Evolutionary conservation across 768 basidiomycete genomes (phyloP).

Genomic region (Tricholoma hemisulphureum): DNA sequence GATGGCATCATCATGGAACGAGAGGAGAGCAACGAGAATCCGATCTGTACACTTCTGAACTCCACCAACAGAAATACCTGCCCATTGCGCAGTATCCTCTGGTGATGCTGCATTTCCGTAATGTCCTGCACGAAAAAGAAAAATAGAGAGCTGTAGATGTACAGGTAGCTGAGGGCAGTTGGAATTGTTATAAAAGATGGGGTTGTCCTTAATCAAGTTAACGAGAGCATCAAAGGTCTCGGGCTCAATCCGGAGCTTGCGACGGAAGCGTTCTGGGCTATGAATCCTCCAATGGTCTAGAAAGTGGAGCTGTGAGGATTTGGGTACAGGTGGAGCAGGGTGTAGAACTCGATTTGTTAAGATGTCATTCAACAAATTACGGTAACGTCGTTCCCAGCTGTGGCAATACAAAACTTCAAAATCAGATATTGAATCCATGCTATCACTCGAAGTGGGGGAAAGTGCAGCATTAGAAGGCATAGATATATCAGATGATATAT

Average conservation of each 20-base stretch:
- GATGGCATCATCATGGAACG: neutral
- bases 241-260: neutral
- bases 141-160: constrained; percentile 21
- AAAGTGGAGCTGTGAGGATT: neutral
- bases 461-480: neutral
- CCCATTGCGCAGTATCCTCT: constrained; percentile 3
- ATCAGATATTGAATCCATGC: neutral
- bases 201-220: constrained; percentile 13
- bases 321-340: neutral
- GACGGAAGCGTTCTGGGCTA: neutral
- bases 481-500: neutral
- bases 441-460: neutral
- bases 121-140: constrained; percentile 17
- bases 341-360: neutral
- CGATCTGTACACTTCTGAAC: constrained; percentile 2
- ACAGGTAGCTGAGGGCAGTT: constrained; percentile 20
- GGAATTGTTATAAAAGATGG: constrained; percentile 23
- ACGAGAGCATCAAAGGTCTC: constrained; percentile 6
- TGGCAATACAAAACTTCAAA: neutral
- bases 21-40: neutral
- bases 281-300: neutral
- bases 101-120: constrained; percentile 18
- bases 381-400: neutral
- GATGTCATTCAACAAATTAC: neutral
- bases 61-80: constrained; percentile 1